Percentiles rank a stretch among this genome's conserved stretches.
Evolutionary conservation across 352 stramenopile species (phyloP).

Genomic region (Phytophthora citricola): DNA sequence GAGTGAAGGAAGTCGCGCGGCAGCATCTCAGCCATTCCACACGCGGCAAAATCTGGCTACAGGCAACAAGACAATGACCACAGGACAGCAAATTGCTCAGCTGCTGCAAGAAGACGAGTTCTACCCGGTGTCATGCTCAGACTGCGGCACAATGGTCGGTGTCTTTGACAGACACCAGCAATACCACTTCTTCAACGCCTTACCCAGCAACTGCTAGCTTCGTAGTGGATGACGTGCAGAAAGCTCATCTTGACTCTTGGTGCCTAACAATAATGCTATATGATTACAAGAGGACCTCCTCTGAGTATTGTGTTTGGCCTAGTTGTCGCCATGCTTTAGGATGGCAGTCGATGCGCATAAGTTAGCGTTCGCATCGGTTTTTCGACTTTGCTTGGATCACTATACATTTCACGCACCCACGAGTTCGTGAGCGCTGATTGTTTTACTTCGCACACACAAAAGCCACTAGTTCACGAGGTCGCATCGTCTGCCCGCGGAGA

Average conservation of each 20-base stretch:
- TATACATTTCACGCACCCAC: slow-evolving; percentile 40
- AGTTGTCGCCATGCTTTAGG: slow-evolving; percentile 10
- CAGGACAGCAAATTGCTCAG: slow-evolving; percentile 28
- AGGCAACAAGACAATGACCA: slow-evolving; percentile 18
- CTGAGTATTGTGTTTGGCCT: slow-evolving; percentile 24
- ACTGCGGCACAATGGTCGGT: slow-evolving; percentile 77
- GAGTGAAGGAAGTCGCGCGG: slow-evolving; percentile 16
- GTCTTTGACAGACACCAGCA: slow-evolving; percentile 66
- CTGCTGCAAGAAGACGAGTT: slow-evolving; percentile 66
- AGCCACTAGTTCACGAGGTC: slow-evolving; percentile 34
- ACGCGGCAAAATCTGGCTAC: slow-evolving; percentile 41
- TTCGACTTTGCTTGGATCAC: slow-evolving; percentile 32
- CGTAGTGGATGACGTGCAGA: slow-evolving; percentile 6
- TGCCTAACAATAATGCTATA: slow-evolving; percentile 22
- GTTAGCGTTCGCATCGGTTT: slow-evolving; percentile 12
- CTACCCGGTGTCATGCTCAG: slow-evolving; percentile 70
- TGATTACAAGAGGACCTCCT: slow-evolving; percentile 22
- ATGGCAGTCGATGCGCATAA: slow-evolving; percentile 20
- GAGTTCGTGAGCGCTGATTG: slow-evolving; percentile 34
- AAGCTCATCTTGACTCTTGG: slow-evolving; percentile 1
- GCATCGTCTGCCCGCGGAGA: slow-evolving; percentile 1
- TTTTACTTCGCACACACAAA: slow-evolving; percentile 40
- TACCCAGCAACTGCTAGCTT: slow-evolving; percentile 64
- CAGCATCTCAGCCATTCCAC: slow-evolving; percentile 41
- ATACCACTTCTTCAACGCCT: slow-evolving; percentile 84